Evolutionary conservation across 768 basidiomycete genomes (phyloP), one percentile per base, ranked within the genome.

Genomic region (Clathrus columnatus): DNA sequence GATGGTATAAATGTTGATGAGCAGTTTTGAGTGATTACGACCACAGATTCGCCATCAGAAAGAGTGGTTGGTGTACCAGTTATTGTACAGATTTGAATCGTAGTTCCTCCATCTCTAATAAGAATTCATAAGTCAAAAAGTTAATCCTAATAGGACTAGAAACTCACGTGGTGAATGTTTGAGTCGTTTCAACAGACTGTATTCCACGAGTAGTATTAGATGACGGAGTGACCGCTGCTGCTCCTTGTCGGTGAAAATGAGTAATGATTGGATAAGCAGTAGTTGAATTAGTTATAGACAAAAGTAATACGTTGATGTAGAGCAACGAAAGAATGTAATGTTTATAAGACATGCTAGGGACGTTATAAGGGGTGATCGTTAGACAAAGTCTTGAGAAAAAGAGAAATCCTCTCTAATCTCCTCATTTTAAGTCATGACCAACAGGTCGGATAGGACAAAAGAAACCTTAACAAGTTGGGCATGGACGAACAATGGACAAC

Each of bases 11-110:
- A 52, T 11, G n/a, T 26, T 11, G 28, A 52, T 36, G 51, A 21
- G 21, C 51, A 52, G 24, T 32, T 52, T 23, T 42, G 21, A 21
- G 51, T 21, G 42, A 52, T 23, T 41, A 52, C 30, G 17, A 52
- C 27, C 8, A 23, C 51, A 21, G n/a, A 20, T 7, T 43, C 20
- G 3, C 51, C 51, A 28, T 52, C 42, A 7, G 51, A 16, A 21
- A 43, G 20, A 3, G 36, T 43, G 2, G n/a, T 52, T 18, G 51
- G 36, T n/a, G 28, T 32, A 11, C 36, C n/a, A 23, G 24, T 28
- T 21, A 52, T 21, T 8, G 51, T 52, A 29, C 51, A 52, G 36
- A 17, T 30, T 28, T 52, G 30, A 23, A 41, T 21, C 17, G 51
- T 52, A 21, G 21, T 52, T 52, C 51, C 51, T n/a, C 21, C 51